Evolutionary conservation across 73 alveolate genomes (phyloP).

Genomic region (Breviolum minutum): DNA sequence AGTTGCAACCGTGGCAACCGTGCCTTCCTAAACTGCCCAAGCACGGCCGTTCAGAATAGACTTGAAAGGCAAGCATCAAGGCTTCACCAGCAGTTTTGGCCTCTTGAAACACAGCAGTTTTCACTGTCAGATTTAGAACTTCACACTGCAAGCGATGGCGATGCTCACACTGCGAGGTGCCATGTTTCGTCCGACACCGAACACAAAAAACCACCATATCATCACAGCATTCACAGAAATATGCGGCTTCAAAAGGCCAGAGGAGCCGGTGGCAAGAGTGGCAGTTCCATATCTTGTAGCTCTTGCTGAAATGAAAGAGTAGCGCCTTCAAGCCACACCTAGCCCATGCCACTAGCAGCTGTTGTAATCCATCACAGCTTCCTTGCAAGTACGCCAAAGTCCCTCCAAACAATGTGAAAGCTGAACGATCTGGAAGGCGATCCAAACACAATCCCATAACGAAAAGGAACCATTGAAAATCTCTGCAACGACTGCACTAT

Average conservation of each 20-base stretch:
- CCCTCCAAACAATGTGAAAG: background rate
- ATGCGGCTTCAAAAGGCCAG: constrained; percentile 34
- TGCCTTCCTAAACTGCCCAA: background rate
- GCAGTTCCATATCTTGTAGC: constrained; percentile 32
- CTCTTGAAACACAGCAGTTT: background rate
- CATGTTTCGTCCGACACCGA: background rate
- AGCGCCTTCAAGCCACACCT: background rate
- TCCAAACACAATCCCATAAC: background rate
- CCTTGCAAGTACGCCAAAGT: background rate
- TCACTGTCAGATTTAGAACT: constrained; percentile 13
- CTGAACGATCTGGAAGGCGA: background rate
- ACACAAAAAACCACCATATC: background rate
- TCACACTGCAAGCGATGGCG: constrained; percentile 33
- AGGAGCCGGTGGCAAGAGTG: constrained; percentile 44
- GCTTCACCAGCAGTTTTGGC: constrained; percentile 33
- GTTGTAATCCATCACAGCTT: background rate
- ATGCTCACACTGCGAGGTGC: background rate
- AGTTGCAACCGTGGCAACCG: background rate
- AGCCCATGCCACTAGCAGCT: background rate
- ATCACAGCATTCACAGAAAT: background rate
- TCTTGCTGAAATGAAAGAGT: background rate
- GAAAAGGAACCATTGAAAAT: background rate
- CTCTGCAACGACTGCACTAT: no score
- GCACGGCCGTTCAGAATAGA: constrained; percentile 37
- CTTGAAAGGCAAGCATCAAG: background rate